Percentiles rank a stretch among this genome's conserved stretches.
These are phyloP conservation scores for Kwoniella botswanensis DNA, from an alignment of 768 basidiomycete species.

Conservation along the genomic window DNA sequence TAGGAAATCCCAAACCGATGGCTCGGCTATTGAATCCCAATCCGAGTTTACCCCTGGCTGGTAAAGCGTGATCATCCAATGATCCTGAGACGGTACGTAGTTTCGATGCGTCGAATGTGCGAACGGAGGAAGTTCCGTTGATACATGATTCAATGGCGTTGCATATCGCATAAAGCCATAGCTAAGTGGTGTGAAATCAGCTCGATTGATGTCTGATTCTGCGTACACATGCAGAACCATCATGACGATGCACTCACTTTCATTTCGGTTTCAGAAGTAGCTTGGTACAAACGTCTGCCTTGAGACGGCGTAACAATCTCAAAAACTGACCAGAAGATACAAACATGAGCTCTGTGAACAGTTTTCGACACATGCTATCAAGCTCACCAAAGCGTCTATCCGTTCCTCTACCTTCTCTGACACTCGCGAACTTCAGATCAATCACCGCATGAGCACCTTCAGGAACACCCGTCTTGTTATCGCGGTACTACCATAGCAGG, in stretches of 20 bases:
- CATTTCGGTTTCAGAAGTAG: conserved; percentile 54
- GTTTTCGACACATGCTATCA: not conserved
- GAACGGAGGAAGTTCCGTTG: conserved; percentile 55
- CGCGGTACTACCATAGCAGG: conserved; percentile 42
- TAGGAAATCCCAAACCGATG: conserved; percentile 31
- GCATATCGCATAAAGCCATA: conserved; percentile 57
- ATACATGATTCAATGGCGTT: conserved; percentile 58
- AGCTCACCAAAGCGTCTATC: conserved; percentile 54
- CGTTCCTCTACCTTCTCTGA: conserved; percentile 55
- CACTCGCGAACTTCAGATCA: conserved; percentile 57
- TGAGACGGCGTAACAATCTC: conserved; percentile 56
- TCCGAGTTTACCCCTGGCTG: conserved; percentile 30
- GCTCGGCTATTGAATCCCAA: conserved; percentile 26
- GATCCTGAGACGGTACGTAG: conserved; percentile 47
- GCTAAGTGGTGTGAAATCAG: conserved; percentile 20
- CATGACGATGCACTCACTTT: conserved; percentile 33
- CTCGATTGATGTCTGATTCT: not conserved
- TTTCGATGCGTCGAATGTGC: conserved; percentile 50
- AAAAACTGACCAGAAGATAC: conserved; percentile 40
- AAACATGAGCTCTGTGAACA: not conserved
- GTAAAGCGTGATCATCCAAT: conserved; percentile 49
- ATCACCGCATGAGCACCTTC: conserved; percentile 51
- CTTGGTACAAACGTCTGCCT: conserved; percentile 55
- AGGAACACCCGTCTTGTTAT: conserved; percentile 42
- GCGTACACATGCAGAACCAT: conserved; percentile 8